phyloP scores from a whole-genome alignment of 2,329 filamentous ascomycete species.

The Venturia effusa region DNA sequence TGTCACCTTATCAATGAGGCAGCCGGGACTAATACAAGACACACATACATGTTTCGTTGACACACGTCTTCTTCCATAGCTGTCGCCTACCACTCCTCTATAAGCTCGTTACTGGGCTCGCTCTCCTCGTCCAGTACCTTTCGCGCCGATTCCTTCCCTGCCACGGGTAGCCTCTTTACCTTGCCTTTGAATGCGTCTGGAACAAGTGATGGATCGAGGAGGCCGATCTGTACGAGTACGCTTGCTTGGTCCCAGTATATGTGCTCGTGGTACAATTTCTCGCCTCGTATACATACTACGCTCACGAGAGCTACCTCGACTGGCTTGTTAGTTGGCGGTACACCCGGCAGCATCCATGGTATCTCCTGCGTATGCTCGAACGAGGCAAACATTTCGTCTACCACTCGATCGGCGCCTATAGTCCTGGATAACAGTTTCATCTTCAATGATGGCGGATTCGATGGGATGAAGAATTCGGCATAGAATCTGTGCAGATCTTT shows the following conservation, averaged over 20 bases:
- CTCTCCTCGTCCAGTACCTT: slow-evolving; percentile 35
- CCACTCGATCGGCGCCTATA: slow-evolving; percentile 46
- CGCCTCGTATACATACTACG: slow-evolving; percentile 44
- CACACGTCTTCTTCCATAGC: background rate
- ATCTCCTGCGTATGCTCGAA: slow-evolving; percentile 47
- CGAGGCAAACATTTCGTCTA: slow-evolving; percentile 47
- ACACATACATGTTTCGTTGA: slow-evolving; percentile 5
- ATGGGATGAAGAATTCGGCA: slow-evolving; percentile 42
- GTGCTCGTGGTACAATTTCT: slow-evolving; percentile 45
- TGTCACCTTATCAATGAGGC: background rate
- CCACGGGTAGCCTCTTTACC: slow-evolving; percentile 35
- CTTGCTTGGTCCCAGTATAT: slow-evolving; percentile 54
- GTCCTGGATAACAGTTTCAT: slow-evolving; percentile 48
- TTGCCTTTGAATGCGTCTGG: slow-evolving; percentile 29
- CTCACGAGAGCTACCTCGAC: slow-evolving; percentile 48
- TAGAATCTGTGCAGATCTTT: slow-evolving; percentile 43
- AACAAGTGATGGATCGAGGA: slow-evolving; percentile 45
- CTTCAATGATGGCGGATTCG: slow-evolving; percentile 38
- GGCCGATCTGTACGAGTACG: slow-evolving; percentile 47
- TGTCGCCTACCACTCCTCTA: slow-evolving; percentile 29
- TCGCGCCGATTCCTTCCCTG: slow-evolving; percentile 34
- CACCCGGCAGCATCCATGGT: slow-evolving; percentile 48
- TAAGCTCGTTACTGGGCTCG: slow-evolving; percentile 34
- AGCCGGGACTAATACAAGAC: slow-evolving; percentile 9
- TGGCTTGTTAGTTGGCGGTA: slow-evolving; percentile 44